Evolutionary conservation across 1,284 basidiomycete genomes (phyloP).

Genomic region (Melampsora larici-populina): DNA sequence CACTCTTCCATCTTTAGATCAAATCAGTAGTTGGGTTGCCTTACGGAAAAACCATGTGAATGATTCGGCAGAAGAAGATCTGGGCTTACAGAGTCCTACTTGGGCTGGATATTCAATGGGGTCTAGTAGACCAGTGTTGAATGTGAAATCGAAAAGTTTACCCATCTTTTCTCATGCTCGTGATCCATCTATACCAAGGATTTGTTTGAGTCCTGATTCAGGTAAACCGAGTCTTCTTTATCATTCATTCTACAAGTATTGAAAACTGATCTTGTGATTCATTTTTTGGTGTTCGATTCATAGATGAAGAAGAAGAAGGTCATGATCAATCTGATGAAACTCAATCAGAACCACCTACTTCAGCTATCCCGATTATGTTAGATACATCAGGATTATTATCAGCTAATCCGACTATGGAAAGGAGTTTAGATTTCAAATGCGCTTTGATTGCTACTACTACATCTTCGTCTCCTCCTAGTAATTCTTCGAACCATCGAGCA

Average conservation of each 20-base stretch:
- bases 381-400: no score
- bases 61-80: not conserved
- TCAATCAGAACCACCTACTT: not conserved
- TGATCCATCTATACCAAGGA: not conserved
- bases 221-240: not conserved
- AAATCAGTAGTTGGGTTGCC: constrained; percentile 11
- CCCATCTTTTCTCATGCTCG: not conserved
- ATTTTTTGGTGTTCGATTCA: not conserved
- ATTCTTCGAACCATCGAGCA: not conserved
- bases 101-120: not conserved
- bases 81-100: no score
- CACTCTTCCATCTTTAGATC: not conserved
- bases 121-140: not conserved
- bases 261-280: not conserved
- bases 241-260: not conserved
- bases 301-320: constrained; percentile 1
- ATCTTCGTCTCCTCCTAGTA: no score
- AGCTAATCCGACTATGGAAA: no score
- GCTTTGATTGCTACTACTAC: no score
- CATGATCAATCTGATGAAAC: not conserved
- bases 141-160: not conserved
- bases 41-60: not conserved
- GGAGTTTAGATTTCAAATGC: no score
- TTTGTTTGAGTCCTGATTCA: constrained; percentile 13
- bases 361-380: not conserved